Evolutionary conservation across 2,329 filamentous ascomycete species (phyloP).

Genomic region (Colletotrichum cuscutae): DNA sequence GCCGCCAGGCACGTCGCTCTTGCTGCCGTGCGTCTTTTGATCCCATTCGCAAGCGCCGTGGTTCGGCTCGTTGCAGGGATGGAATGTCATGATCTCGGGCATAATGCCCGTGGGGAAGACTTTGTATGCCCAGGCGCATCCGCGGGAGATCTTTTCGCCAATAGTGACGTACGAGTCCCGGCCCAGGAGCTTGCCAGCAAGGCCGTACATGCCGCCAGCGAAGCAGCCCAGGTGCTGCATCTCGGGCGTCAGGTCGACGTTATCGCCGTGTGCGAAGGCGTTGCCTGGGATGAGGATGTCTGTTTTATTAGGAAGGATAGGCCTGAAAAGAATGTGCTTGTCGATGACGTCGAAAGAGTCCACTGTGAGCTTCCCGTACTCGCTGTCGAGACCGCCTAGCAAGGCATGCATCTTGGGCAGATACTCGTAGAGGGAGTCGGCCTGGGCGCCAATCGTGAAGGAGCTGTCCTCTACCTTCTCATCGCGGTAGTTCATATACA

Average conservation of each 20-base stretch:
- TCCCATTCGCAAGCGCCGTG: constrained; percentile 49
- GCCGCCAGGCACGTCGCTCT: constrained; percentile 56
- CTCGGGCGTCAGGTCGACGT: constrained; percentile 46
- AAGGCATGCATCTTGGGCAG: constrained; percentile 69
- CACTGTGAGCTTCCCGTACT: constrained; percentile 74
- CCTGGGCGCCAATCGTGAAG: constrained; percentile 57
- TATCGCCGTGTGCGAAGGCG: constrained; percentile 42
- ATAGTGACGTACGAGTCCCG: constrained; percentile 57
- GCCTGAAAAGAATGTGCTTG: constrained; percentile 73
- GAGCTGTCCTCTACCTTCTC: constrained; percentile 52
- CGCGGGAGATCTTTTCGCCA: constrained; percentile 59
- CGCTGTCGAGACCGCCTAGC: constrained; percentile 71
- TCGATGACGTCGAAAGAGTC: constrained; percentile 70
- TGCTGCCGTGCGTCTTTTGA: constrained; percentile 39
- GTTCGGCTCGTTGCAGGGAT: constrained; percentile 44
- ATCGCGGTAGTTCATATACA: constrained; percentile 69
- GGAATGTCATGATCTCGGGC: constrained; percentile 58
- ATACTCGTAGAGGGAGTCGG: constrained; percentile 67
- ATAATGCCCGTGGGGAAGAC: constrained; percentile 62
- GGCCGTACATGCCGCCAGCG: constrained; percentile 71
- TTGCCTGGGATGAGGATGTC: constrained; percentile 70
- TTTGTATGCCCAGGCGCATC: constrained; percentile 66
- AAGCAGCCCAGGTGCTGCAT: constrained; percentile 73
- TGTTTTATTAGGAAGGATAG: constrained; percentile 68
- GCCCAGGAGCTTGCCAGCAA: constrained; percentile 68